Base-by-base conservation (phyloP, 345 rosid genomes). In the Ricinus communis region DNA sequence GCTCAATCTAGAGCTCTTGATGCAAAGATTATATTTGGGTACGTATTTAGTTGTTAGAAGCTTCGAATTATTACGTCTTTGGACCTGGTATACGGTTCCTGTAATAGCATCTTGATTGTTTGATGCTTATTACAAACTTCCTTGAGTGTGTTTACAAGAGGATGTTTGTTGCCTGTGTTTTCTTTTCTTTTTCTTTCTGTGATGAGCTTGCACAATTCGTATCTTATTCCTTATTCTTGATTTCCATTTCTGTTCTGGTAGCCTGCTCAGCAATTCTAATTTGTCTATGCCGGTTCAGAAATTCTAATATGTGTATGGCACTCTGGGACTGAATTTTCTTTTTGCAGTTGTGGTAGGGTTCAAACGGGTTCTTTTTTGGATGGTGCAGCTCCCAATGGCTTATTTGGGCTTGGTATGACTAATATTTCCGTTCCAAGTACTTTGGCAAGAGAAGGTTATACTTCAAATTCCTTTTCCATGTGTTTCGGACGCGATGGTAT, bases 301-400 rank as follows among this genome's bases (percentile, higher is more conserved):
- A 55, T 49, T 57, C 24, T 55, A 49, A 47, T 58, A 62, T 25
- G 30, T 54, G 40, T 12, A 28, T 24, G 38, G 38, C 14, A 36
- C 41, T 38, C 1, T 43, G 47, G 11, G 47, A 43, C 14, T 13
- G 2, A 5, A 47, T 58, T 53, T 8, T 16, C n/a, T n/a, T 70
- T 50, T 80, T 80, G 78, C 87, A 96, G 99, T 25, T 96, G 99
- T 78, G 99, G 98, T 70, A 81, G 72, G 79, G 79, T 79, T 73
- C 96, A 90, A 80, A 91, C 96, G 1, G 99, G 99, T 78, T 84
- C 89, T 4, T 95, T 95, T 79, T 76, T 92, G 78, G 71, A 82
- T 51, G 90, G 94, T 61, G 99, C 91, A 19, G 99, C 99, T 71
- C 96, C 94, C 28, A 96, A 96, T 76, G 99, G 99, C 62, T 91